Conservation (phyloP, 495 filamentous ascomycete genomes). For the Stereocaulon alpinum region DNA sequence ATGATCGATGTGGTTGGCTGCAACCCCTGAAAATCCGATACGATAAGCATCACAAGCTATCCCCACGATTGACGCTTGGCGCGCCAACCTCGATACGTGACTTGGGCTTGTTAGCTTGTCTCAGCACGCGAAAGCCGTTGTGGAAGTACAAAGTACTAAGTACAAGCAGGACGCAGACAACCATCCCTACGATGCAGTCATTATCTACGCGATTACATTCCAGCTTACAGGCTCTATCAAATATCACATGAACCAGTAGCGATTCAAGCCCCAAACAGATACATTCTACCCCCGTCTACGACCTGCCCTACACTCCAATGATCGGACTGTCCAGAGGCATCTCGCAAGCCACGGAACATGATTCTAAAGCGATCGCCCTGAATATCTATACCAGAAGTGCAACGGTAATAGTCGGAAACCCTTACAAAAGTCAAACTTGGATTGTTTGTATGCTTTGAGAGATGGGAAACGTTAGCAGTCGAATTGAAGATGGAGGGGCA, state of each 20-base stretch:
- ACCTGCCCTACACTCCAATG: not conserved
- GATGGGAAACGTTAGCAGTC: constrained; percentile 93
- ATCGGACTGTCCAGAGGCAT: not conserved
- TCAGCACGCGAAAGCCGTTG: not conserved
- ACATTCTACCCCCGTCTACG: not conserved
- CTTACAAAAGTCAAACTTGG: not conserved
- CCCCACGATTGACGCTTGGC: not conserved
- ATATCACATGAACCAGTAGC: not conserved
- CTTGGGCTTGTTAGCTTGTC: constrained; percentile 5
- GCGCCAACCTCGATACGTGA: not conserved
- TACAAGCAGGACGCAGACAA: not conserved
- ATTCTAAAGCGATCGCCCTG: not conserved
- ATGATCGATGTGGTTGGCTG: constrained; percentile 4
- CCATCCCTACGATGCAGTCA: constrained; percentile 4
- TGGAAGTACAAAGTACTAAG: not conserved
- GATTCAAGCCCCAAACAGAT: not conserved
- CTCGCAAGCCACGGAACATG: constrained; percentile 1
- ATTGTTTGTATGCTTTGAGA: not conserved
- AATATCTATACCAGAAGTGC: not conserved
- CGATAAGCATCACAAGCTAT: not conserved
- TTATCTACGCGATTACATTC: constrained; percentile 1
- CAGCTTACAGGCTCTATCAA: not conserved
- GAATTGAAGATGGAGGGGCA: constrained; percentile 72
- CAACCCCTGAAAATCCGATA: constrained; percentile 2
- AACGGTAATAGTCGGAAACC: not conserved